Evolutionary conservation across 2,329 filamentous ascomycete genomes (phyloP).

Genomic region (Cladorrhinum sp.): DNA sequence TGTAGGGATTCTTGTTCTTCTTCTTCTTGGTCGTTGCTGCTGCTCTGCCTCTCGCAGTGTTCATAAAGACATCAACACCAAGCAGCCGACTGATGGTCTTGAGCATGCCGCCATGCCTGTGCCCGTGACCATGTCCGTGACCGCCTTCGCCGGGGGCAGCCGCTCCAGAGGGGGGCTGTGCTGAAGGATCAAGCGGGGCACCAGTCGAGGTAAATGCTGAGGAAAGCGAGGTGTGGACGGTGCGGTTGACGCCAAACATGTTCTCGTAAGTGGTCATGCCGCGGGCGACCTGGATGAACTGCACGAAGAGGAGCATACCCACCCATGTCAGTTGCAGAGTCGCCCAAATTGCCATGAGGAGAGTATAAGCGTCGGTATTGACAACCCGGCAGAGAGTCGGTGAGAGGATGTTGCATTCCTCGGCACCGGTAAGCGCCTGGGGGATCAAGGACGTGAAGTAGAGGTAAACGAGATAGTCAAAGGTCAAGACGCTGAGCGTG

Average conservation of each 20-base stretch:
- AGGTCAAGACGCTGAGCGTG: conserved; percentile 68
- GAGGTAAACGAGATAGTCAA: conserved; percentile 68
- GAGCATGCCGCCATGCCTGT: conserved; percentile 60
- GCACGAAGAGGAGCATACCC: conserved; percentile 92
- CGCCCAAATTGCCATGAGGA: conserved; percentile 76
- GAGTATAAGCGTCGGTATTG: conserved; percentile 78
- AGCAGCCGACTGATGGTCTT: conserved; percentile 80
- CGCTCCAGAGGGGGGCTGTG: conserved; percentile 57
- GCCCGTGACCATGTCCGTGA: conserved; percentile 38
- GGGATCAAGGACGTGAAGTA: conserved; percentile 55
- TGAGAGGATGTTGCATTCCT: conserved; percentile 72
- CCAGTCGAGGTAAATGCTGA: conserved; percentile 77
- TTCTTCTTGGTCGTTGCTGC: conserved; percentile 58
- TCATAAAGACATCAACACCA: conserved; percentile 89
- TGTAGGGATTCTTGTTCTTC: conserved; percentile 74
- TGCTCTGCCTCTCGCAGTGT: conserved; percentile 81
- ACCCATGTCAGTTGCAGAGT: conserved; percentile 90
- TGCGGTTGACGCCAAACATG: conserved; percentile 76
- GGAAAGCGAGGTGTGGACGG: conserved; percentile 55
- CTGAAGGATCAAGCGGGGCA: conserved; percentile 65
- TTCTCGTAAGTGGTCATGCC: conserved; percentile 97
- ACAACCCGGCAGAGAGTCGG: conserved; percentile 70
- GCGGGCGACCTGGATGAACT: conserved; percentile 85
- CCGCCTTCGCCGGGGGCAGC: conserved; percentile 42
- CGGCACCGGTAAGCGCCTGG: conserved; percentile 42